phyloP scores from a whole-genome alignment of 2,329 filamentous ascomycete species.

The Sporothrix euskadiensis region DNA sequence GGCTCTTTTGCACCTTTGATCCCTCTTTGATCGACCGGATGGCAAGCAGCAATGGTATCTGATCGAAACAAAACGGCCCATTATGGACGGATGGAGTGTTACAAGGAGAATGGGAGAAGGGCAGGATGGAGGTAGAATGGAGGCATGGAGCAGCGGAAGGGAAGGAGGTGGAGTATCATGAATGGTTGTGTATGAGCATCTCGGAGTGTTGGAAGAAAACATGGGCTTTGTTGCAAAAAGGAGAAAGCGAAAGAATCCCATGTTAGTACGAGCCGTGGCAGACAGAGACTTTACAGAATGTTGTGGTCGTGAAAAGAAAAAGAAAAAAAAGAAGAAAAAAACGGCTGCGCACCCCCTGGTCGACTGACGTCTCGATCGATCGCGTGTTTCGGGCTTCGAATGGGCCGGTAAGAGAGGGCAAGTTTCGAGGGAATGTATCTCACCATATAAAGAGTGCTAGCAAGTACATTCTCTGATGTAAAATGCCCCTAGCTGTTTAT shows the following conservation, averaged over 20 bases:
- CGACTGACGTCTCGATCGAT: constrained; percentile 28
- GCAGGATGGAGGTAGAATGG: background rate
- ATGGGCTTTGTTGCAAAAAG: constrained; percentile 7
- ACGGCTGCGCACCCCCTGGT: constrained; percentile 1
- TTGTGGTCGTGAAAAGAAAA: background rate
- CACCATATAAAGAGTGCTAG: background rate
- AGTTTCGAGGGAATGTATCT: background rate
- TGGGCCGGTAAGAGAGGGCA: constrained; percentile 27
- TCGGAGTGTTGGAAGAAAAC: background rate
- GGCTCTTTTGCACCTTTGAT: constrained; percentile 1
- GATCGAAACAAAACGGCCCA: constrained; percentile 23
- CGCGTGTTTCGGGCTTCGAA: constrained; percentile 30
- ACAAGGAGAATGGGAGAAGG: constrained; percentile 16
- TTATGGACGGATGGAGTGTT: constrained; percentile 21
- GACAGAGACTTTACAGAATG: background rate
- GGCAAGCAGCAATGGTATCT: constrained; percentile 4
- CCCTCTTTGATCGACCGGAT: constrained; percentile 22
- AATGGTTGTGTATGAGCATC: background rate
- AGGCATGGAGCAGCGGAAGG: background rate
- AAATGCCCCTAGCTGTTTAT: constrained; percentile 10
- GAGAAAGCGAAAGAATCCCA: constrained; percentile 4
- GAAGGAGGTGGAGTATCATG: background rate
- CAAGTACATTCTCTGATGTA: background rate
- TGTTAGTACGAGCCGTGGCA: background rate
- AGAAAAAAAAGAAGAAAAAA: background rate